Evolutionary conservation across 371 early-diverging fungal genomes (phyloP), one percentile per base, ranked within the genome.

Genomic region (Synchytrium microbalum): DNA sequence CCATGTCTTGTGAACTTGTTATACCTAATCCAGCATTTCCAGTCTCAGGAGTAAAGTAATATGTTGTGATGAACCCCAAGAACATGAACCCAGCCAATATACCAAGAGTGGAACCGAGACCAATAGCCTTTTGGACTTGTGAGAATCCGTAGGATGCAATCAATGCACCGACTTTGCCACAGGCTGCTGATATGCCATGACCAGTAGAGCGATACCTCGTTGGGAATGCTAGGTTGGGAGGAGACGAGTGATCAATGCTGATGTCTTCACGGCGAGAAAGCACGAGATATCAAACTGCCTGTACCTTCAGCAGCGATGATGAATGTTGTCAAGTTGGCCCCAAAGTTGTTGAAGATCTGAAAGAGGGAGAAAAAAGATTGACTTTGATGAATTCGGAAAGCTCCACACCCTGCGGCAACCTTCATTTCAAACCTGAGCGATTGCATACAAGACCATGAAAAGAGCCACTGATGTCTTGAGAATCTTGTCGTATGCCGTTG

Each of bases 301-400:
- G 19, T 38, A 56, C 56, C 72, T 62, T 93, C 93, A 65, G 88
- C 87, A 59, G 93, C 92, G 58, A 90, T 78, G 63, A 90, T 83
- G 59, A 95, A 92, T 56, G 92, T 91, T 33, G 93, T 93, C 3
- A 88, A 69, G 77, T 93, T 93, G 64, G 93, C 91, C 55, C 93
- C 93, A 77, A 92, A 90, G 80, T 93, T 90, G 81, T 88, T 88
- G 79, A 92, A 92, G 77, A 93, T 82, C 72, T 64, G 63, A 5
- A 25, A 51, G n/a, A 51, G 27, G 46, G 32, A 29, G 14, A 65
- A 32, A 27, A 65, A 60, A 59, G 27, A n/a, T n/a, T 16, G 23
- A 59, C 13, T 13, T 13, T 28, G 57, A 13, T 28, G 14, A 14
- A 10, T 57, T 59, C 16, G 59, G 5, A 30, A 16, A 27, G n/a